A percentile compares a stretch with the other conserved stretches of the same genome.
phyloP scores from a whole-genome alignment of 1,284 basidiomycete genomes.

The Irpex sp. region DNA sequence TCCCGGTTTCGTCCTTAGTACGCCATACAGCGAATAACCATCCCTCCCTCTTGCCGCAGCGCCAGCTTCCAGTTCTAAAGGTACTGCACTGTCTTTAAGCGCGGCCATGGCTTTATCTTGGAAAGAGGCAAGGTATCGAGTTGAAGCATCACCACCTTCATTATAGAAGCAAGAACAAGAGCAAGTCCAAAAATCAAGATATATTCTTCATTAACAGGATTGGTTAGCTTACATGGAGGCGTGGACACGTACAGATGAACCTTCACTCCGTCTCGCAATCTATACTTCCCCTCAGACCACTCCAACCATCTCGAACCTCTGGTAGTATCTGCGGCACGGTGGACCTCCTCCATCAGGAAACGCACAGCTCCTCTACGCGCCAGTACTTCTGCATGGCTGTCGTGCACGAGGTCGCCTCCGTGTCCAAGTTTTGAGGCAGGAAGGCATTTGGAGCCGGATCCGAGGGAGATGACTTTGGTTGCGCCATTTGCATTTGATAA shows the following conservation, averaged over 20 bases:
- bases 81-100: constrained; percentile 51
- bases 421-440: constrained; percentile 61
- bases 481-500: constrained; percentile 24
- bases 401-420: constrained; percentile 83
- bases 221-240: constrained; percentile 69
- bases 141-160: constrained; percentile 91
- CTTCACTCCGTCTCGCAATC: constrained; percentile 45
- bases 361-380: constrained; percentile 75
- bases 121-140: constrained; percentile 63
- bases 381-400: constrained; percentile 89
- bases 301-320: constrained; percentile 10
- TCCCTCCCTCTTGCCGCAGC: constrained; percentile 70
- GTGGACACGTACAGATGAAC: constrained; percentile 84
- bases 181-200: constrained; percentile 4
- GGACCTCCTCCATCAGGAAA: constrained; percentile 79
- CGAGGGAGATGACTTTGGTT: constrained; percentile 63
- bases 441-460: constrained; percentile 86
- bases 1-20: constrained; percentile 87
- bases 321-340: constrained; percentile 12
- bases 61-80: constrained; percentile 32
- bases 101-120: constrained; percentile 71
- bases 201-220: constrained; percentile 4
- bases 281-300: constrained; percentile 52
- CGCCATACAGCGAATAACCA: constrained; percentile 70
- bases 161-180: background rate